Percentiles rank a stretch among this genome's conserved stretches.
Conservation (phyloP, 495 filamentous ascomycete genomes). For the Aspergillus ellipticus region DNA sequence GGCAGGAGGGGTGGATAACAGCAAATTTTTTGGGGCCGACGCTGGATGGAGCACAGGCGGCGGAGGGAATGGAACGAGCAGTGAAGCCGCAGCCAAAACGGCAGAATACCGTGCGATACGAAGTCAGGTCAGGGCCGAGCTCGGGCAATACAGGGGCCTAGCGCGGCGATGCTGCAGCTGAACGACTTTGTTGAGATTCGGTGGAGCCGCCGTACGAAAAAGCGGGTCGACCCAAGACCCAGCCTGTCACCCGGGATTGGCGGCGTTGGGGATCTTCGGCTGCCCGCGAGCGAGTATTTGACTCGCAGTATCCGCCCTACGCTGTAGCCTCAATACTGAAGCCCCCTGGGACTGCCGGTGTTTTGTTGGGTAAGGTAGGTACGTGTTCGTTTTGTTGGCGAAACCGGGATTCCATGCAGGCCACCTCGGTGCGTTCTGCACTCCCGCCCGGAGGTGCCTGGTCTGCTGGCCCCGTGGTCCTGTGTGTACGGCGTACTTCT, state of each 20-base stretch:
- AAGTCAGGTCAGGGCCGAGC: constrained; percentile 5
- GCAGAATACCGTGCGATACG: constrained; percentile 3
- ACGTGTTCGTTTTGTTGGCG: constrained; percentile 3
- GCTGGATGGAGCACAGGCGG: background rate
- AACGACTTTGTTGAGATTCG: constrained; percentile 12
- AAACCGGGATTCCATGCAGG: background rate
- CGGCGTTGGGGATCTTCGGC: constrained; percentile 22
- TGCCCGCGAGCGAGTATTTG: constrained; percentile 11
- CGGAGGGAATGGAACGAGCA: background rate
- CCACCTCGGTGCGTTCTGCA: no score
- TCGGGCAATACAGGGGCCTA: background rate
- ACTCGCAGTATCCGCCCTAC: constrained; percentile 26
- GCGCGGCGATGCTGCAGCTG: background rate
- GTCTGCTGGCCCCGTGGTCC: no score
- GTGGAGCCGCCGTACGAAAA: constrained; percentile 13
- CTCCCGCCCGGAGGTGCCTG: no score
- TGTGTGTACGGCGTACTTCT: no score
- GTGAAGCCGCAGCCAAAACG: background rate
- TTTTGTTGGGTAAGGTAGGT: constrained; percentile 15
- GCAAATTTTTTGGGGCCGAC: constrained; percentile 2
- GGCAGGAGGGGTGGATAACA: background rate
- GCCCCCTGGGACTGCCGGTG: background rate
- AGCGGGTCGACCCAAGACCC: constrained; percentile 10
- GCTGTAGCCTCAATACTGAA: constrained; percentile 26
- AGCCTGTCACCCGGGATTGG: constrained; percentile 12